Evolutionary conservation across 2,329 filamentous ascomycete species (phyloP), one percentile per base, ranked within the genome.

Genomic region (Colletotrichum viniferum): DNA sequence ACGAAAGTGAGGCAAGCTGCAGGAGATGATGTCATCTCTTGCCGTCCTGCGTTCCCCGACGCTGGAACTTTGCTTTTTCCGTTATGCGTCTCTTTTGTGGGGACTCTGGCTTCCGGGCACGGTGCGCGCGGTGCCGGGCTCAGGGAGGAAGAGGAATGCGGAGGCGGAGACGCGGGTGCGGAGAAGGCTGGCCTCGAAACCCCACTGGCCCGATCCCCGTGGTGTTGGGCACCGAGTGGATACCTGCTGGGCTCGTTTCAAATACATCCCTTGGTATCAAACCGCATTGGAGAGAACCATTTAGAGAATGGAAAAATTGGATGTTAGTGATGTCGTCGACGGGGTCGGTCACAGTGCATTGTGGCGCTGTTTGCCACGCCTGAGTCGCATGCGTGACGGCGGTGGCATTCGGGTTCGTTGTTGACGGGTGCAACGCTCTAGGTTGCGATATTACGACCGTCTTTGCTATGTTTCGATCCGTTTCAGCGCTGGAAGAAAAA

Each of bases 111-210:
- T 26, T 52, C 62, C 60, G 69, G 69, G 70, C 69, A 64, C 69
- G 63, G 70, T 73, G 64, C 69, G 52, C 69, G 26, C 63, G 69
- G 73, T 43, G 56, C 63, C 73, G 58, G 21, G 55, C 43, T 28
- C 21, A 26, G 30, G 43, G n/a, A 36, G 55, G 12, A n/a, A n/a
- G 36, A 38, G 26, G 18, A 28, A 69, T 69, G 73, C 69, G 73
- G 73, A 76, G 73, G 73, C 73, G 69, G 73, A 69, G 67, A 69
- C 56, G 43, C 43, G 34, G 67, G 21, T 48, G 32, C 55, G 64
- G 38, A 32, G 18, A 38, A 73, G 16, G 71, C 65, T 26, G 71
- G 64, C 24, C 66, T 68, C 32, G 71, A 48, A 56, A 36, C 48
- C 65, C 65, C 60, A 65, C 66, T 74, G 66, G 24, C 18, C 67